A percentile compares a stretch with the other conserved stretches of the same genome.
These are phyloP conservation scores for Tephrocybe rancida DNA, from an alignment of 768 basidiomycete genomes.

Conservation along the genomic window DNA sequence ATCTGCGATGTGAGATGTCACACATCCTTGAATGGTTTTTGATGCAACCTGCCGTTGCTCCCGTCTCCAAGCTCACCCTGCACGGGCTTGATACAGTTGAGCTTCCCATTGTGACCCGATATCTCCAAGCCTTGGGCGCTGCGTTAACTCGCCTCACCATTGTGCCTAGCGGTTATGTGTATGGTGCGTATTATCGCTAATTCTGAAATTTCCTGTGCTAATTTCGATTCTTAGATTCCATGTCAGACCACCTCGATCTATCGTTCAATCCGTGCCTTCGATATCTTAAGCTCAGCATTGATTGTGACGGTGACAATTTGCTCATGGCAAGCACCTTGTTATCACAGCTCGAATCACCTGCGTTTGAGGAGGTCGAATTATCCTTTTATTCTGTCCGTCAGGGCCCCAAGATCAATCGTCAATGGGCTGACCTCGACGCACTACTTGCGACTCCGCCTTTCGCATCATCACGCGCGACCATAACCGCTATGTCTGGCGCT, in stretches of 20 bases:
- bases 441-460: slow-evolving; percentile 7
- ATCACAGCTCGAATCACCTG: slow-evolving; percentile 11
- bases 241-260: slow-evolving; percentile 11
- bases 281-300: slow-evolving; percentile 15
- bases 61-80: slow-evolving; percentile 15
- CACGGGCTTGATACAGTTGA: slow-evolving; percentile 12
- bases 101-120: slow-evolving; percentile 13
- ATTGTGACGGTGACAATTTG: slow-evolving; percentile 11
- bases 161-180: slow-evolving; percentile 1
- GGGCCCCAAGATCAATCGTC: slow-evolving; percentile 1
- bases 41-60: slow-evolving; percentile 9
- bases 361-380: slow-evolving; percentile 10
- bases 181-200: slow-evolving; percentile 6
- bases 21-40: slow-evolving; percentile 17
- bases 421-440: slow-evolving; percentile 13
- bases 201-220: not conserved
- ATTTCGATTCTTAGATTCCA: slow-evolving; percentile 6
- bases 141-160: slow-evolving; percentile 15
- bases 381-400: slow-evolving; percentile 14
- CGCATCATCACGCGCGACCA: slow-evolving; percentile 3
- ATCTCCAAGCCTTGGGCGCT: slow-evolving; percentile 12
- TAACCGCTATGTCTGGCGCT: slow-evolving; percentile 9
- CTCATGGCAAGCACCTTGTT: slow-evolving; percentile 7
- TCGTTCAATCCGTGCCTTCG: slow-evolving; percentile 11
- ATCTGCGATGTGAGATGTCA: slow-evolving; percentile 17